Base-by-base conservation (phyloP, 2,329 filamentous ascomycete species). In the Alternaria hordeiaustralica region DNA sequence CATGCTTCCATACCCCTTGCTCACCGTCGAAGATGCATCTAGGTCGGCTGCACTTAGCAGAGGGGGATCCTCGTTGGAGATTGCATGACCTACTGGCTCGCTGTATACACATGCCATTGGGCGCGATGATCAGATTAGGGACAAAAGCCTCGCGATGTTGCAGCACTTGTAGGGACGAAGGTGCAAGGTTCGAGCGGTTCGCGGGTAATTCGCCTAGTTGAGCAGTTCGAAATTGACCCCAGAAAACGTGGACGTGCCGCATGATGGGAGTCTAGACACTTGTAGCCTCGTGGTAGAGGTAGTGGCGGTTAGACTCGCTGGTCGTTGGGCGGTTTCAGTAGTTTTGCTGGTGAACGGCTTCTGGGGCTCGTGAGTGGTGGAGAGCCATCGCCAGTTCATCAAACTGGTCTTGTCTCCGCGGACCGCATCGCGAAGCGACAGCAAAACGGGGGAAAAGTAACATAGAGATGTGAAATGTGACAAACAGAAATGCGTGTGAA, bases 161-260 rank as follows among this genome's bases (percentile, higher is more conserved):
- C 70, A 75, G 60, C 50, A 58, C 55, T 66, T 60, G 55, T 18
- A 47, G 47, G 51, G 49, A 56, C 47, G 59, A 62, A 43, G 30
- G 58, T 51, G 45, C 58, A 53, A 51, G 54, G 44, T 47, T 66
- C 63, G 53, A 66, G 62, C 44, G 33, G 28, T 33, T 49, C 23
- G 54, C 71, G 71, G 74, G 56, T 71, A 64, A 71, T 67, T 67
- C 65, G 49, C 74, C 74, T 51, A 72, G 69, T 70, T 65, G 67
- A 71, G 71, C 70, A 78, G 67, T 65, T 72, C 51, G 59, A 53
- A 54, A 64, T 47, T 58, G 50, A 66, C 53, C 60, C 45, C 47
- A 28, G 55, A 55, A 26, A 64, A 65, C 65, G 68, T 76, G 74
- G 61, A 63, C 64, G 66, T 66, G 63, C 55, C 72, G 62, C 63